Conservation (phyloP, 164 flowering plant genomes). For the Brasenia schreberi region DNA sequence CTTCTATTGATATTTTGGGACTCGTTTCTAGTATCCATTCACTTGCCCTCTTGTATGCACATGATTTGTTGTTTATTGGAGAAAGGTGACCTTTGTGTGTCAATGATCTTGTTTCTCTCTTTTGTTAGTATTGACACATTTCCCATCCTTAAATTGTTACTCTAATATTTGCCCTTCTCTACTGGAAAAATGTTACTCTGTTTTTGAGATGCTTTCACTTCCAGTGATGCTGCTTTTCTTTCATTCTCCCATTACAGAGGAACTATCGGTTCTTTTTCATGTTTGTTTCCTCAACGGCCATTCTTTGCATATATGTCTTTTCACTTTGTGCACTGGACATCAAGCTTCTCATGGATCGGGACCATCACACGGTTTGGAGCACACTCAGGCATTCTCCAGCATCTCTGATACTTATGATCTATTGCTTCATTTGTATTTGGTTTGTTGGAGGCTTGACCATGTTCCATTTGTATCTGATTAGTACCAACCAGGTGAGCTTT, state of each 20-base stretch:
- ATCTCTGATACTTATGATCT: constrained; percentile 74
- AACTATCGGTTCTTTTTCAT: constrained; percentile 88
- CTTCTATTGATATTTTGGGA: too few relatives aligned
- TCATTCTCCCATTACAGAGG: constrained; percentile 41
- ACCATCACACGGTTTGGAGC: constrained; percentile 57
- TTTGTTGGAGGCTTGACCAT: constrained; percentile 96
- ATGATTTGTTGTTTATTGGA: too few relatives aligned
- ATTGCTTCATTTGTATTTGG: constrained; percentile 79
- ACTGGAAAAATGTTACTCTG: neutral
- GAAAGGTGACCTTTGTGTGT: too few relatives aligned
- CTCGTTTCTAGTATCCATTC: too few relatives aligned
- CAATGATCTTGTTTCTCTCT: too few relatives aligned
- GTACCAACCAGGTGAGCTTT: constrained; percentile 76
- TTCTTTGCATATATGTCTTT: constrained; percentile 90
- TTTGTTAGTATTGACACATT: too few relatives aligned
- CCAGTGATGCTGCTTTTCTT: neutral
- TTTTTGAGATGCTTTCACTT: neutral
- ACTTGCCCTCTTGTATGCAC: too few relatives aligned
- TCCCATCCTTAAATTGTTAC: too few relatives aligned
- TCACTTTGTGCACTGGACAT: constrained; percentile 76
- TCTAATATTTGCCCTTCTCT: too few relatives aligned
- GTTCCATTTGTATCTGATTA: constrained; percentile 85
- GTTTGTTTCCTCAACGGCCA: constrained; percentile 78
- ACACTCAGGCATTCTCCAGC: constrained; percentile 89
- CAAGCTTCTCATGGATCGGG: constrained; percentile 67